Evolutionary conservation across 805 yeast species (phyloP), one percentile per base, ranked within the genome.

Genomic region (Lachancea waltii): DNA sequence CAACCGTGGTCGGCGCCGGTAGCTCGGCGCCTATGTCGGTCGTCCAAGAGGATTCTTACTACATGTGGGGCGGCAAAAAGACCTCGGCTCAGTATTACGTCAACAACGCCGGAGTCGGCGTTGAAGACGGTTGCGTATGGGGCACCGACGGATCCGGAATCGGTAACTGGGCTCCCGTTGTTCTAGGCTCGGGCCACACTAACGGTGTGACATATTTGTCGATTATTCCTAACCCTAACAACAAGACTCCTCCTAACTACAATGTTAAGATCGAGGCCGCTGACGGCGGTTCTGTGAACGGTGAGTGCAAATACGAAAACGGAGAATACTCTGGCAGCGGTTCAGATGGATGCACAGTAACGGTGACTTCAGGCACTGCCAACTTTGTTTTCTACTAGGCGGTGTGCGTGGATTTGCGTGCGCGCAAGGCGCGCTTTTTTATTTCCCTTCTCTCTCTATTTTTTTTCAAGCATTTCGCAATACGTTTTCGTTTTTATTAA

Each of bases 81-180:
- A 90, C 98, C 30, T 86, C 97, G 40, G 81, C 95, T 46, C 98
- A 90, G 72, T 92, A 85, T 77, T 90, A 90, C 68, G 97, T 90
- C 48, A 90, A 90, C 79, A 77, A 90, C 58, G 96, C 96, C 38
- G 97, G 97, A 73, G 86, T 87, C 51, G 73, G 85, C 38, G 72
- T 70, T 58, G 82, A 81, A 63, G 92, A 89, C 46, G 97, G 97
- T 54, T 90, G 98, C 72, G 64, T 83, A 52, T 90, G 98, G 98
- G 95, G 97, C 63, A 61, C 76, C 38, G 53, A 71, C 5, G 85
- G 85, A 48, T 72, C 89, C 26, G 82, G 80, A 54, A 65, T 84
- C 49, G 98, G 98, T 69, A 90, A 90, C 84, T 90, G 96, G 97
- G 95, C 97, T 49, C 97, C 97, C 53, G 72, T 90, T 50, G 85